phyloP scores from a whole-genome alignment of 176 grass and related monocot species.

The Carex kokanica region DNA sequence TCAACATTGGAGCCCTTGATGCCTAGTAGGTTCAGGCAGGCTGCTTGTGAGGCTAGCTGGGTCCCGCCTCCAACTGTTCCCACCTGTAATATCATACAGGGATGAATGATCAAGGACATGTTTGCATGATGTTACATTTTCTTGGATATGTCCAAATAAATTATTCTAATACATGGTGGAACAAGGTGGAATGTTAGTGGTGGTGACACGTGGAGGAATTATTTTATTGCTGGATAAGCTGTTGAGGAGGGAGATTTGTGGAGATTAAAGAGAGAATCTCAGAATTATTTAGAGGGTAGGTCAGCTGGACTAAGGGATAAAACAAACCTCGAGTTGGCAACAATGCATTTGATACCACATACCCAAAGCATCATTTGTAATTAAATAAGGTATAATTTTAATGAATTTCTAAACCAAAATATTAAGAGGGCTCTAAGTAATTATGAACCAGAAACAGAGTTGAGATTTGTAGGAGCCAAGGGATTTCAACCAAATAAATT shows the following conservation, averaged over 20 bases:
- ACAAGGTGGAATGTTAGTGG: constrained; percentile 14
- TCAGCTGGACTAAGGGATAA: constrained; percentile 13
- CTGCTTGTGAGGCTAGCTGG: constrained; percentile 73
- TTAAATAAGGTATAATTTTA: background rate
- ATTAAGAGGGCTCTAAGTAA: background rate
- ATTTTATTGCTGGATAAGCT: constrained; percentile 17
- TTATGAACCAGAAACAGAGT: background rate
- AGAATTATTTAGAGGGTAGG: constrained; percentile 5
- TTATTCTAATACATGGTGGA: constrained; percentile 6
- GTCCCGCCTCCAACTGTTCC: constrained; percentile 92
- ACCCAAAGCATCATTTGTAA: background rate
- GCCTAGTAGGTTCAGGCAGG: constrained; percentile 82
- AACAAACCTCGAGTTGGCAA: background rate
- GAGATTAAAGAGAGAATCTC: constrained; percentile 18
- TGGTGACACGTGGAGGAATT: background rate
- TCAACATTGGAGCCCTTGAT: constrained; percentile 68
- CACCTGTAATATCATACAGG: constrained; percentile 46
- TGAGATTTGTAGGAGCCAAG: background rate
- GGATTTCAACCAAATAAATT: background rate
- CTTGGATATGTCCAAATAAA: constrained; percentile 13
- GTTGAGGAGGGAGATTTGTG: background rate
- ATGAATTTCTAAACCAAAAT: background rate
- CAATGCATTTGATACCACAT: background rate
- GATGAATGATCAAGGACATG: constrained; percentile 1
- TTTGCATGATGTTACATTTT: constrained; percentile 4